A percentile compares a stretch with the other conserved stretches of the same genome.
phyloP scores from a whole-genome alignment of 2,329 filamentous ascomycete genomes.

The Fonsecaea erecta region DNA sequence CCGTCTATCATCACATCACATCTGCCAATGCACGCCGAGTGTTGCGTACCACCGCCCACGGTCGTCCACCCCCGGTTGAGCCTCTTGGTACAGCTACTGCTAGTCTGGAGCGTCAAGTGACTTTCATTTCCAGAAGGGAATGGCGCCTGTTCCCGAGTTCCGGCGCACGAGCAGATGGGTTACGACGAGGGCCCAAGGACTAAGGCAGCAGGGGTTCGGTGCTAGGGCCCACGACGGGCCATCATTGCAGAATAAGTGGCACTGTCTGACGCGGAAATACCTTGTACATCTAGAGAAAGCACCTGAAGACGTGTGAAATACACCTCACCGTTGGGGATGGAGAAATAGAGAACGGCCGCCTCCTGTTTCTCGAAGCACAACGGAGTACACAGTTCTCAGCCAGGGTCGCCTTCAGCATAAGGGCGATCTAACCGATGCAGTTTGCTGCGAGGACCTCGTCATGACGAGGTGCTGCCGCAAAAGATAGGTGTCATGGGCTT shows the following conservation, averaged over 20 bases:
- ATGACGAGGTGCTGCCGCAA: no score
- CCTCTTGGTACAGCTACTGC: neutral
- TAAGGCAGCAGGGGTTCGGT: neutral
- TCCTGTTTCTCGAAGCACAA: neutral
- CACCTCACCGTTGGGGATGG: neutral
- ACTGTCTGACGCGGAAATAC: neutral
- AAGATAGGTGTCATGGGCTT: neutral
- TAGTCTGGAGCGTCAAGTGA: neutral
- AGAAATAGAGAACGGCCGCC: neutral
- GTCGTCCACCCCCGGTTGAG: slow-evolving; percentile 3
- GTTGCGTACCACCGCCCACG: neutral
- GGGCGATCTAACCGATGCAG: no score
- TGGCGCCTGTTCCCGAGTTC: slow-evolving; percentile 23
- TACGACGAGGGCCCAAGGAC: neutral
- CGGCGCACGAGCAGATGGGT: slow-evolving; percentile 13
- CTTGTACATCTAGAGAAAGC: neutral
- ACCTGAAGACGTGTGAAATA: neutral
- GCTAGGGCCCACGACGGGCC: neutral
- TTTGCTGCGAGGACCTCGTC: no score
- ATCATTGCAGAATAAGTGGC: neutral
- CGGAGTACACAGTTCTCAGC: no score
- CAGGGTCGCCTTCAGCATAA: no score
- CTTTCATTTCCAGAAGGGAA: neutral
- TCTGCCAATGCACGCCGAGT: slow-evolving; percentile 14
- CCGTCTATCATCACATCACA: slow-evolving; percentile 11